These are phyloP conservation scores for Arachis stenosperma DNA, from an alignment of 306 rosid species.

Conservation along the genomic window DNA sequence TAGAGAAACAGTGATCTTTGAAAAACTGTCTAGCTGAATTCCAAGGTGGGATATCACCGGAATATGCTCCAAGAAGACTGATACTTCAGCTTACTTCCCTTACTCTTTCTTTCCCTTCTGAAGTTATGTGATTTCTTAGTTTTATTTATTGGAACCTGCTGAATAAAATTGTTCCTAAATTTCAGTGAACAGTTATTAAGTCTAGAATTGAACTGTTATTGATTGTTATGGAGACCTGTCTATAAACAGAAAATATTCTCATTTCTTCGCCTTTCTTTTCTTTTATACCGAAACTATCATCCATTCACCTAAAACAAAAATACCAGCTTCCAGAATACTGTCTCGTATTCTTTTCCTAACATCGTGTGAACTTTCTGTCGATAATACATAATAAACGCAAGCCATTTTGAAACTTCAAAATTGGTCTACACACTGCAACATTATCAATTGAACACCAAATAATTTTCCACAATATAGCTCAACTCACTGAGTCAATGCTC, in stretches of 20 bases:
- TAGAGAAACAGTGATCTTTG: neutral
- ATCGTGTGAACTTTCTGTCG: conserved; percentile 6
- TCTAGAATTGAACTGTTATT: neutral
- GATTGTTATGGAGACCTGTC: neutral
- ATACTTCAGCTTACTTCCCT: conserved; percentile 30
- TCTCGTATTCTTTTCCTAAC: neutral
- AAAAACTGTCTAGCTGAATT: conserved; percentile 20
- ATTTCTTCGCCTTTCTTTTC: neutral
- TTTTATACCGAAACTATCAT: neutral
- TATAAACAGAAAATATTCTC: neutral
- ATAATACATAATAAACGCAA: neutral
- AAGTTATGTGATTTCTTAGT: conserved; percentile 7
- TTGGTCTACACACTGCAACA: conserved; percentile 5
- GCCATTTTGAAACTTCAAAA: neutral
- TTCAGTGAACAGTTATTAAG: neutral
- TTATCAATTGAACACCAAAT: conserved; percentile 18
- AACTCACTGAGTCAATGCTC: conserved; percentile 17
- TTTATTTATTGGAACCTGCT: conserved; percentile 2
- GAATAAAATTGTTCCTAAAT: neutral
- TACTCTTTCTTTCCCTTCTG: neutral
- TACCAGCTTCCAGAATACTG: neutral
- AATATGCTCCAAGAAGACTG: conserved; percentile 32
- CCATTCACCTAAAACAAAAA: neutral
- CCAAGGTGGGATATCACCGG: conserved; percentile 9
- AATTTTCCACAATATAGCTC: conserved; percentile 23